phyloP scores from a whole-genome alignment of 345 rosid genomes.

The Orychophragmus violaceus region DNA sequence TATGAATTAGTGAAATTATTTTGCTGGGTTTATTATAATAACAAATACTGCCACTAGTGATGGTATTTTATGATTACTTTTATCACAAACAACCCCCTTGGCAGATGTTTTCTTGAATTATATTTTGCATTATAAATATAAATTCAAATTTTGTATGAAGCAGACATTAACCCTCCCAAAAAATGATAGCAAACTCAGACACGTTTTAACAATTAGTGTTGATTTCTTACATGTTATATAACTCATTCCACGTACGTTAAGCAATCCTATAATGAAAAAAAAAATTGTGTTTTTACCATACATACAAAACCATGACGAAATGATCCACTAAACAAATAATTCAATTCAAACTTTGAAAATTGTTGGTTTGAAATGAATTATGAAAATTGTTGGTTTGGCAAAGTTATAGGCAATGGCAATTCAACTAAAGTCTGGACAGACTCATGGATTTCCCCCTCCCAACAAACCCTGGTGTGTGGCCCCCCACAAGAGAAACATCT shows the following conservation, averaged over 20 bases:
- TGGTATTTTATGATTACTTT: not conserved
- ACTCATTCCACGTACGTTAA: not conserved
- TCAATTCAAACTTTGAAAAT: not conserved
- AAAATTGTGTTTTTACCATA: not conserved
- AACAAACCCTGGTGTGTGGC: too few species aligned
- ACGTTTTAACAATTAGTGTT: not conserved
- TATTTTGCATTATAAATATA: not conserved
- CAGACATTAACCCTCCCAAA: not conserved
- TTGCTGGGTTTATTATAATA: not conserved
- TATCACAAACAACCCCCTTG: not conserved
- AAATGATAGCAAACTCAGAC: not conserved
- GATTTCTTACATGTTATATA: not conserved
- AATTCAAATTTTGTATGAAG: too few species aligned
- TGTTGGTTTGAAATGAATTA: not conserved
- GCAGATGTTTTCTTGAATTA: not conserved
- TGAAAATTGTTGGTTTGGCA: too few species aligned
- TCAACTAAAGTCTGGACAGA: too few species aligned
- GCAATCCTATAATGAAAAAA: not conserved
- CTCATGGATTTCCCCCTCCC: too few species aligned
- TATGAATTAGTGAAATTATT: not conserved
- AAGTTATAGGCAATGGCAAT: too few species aligned
- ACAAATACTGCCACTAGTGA: not conserved
- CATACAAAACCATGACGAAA: not conserved
- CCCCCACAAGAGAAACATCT: too few species aligned
- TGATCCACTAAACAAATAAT: not conserved